Conservation (phyloP, 2,329 filamentous ascomycete genomes). For the Arthrinium puccinioides region DNA sequence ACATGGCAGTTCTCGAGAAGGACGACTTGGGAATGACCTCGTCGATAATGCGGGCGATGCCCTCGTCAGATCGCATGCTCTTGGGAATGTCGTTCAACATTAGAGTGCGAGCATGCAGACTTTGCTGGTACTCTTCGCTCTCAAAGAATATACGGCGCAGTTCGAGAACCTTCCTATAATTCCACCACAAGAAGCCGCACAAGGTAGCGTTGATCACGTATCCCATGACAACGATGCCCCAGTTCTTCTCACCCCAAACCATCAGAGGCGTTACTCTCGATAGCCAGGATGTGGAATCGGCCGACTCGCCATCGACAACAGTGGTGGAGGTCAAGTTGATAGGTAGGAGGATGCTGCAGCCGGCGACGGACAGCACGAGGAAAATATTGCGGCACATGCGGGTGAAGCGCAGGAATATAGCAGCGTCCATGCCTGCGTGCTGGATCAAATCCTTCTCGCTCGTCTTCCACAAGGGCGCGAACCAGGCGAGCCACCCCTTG, state of each 20-base stretch:
- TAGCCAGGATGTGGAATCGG: slow-evolving; percentile 36
- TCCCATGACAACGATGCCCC: slow-evolving; percentile 52
- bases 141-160: slow-evolving; percentile 77
- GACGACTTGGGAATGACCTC: slow-evolving; percentile 45
- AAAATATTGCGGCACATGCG: slow-evolving; percentile 94
- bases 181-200: slow-evolving; percentile 79
- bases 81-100: slow-evolving; percentile 71
- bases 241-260: slow-evolving; percentile 44
- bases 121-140: slow-evolving; percentile 79
- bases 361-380: slow-evolving; percentile 61
- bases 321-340: slow-evolving; percentile 57
- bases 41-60: slow-evolving; percentile 77
- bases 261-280: slow-evolving; percentile 52
- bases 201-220: slow-evolving; percentile 69
- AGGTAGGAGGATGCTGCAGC: slow-evolving; percentile 72
- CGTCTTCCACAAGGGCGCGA: slow-evolving; percentile 69
- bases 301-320: slow-evolving; percentile 15
- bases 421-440: slow-evolving; percentile 85
- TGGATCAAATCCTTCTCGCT: slow-evolving; percentile 70
- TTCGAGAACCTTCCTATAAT: slow-evolving; percentile 67
- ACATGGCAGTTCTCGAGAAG: slow-evolving; percentile 53
- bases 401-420: slow-evolving; percentile 80
- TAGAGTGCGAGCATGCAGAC: slow-evolving; percentile 67
- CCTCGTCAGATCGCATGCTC: slow-evolving; percentile 71
- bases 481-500: slow-evolving; percentile 83